Conservation (phyloP, 768 basidiomycete species). For the Agaricus bisporus region DNA sequence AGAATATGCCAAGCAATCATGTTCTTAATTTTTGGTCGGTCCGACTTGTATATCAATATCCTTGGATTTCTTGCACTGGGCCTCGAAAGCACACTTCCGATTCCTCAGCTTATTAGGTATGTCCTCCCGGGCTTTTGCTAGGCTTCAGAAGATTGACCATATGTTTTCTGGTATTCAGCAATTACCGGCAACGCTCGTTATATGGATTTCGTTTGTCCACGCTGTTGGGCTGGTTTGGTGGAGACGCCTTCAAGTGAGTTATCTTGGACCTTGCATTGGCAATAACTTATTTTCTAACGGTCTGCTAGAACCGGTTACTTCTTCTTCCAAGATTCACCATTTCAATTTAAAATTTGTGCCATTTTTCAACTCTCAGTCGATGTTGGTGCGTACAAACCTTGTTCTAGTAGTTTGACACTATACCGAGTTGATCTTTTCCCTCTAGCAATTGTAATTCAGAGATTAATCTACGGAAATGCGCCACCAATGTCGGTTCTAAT, state of each 20-base stretch:
- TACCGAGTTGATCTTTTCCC: conserved; percentile 11
- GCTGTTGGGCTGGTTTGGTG: conserved; percentile 76
- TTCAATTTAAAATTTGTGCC: conserved; percentile 81
- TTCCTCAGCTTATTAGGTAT: conserved; percentile 78
- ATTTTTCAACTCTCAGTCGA: conserved; percentile 82
- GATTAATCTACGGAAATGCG: conserved; percentile 65
- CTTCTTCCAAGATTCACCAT: conserved; percentile 62
- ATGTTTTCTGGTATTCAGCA: conserved; percentile 36
- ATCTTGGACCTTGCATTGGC: neutral
- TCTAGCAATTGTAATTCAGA: conserved; percentile 66
- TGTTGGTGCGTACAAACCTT: conserved; percentile 42
- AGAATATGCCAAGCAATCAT: conserved; percentile 67
- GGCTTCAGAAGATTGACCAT: neutral
- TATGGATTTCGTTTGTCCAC: conserved; percentile 85
- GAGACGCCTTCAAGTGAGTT: conserved; percentile 78
- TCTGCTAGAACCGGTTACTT: conserved; percentile 66
- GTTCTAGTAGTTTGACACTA: neutral
- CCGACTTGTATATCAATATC: conserved; percentile 48
- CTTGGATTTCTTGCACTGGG: conserved; percentile 78
- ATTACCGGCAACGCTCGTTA: conserved; percentile 70
- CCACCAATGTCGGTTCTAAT: conserved; percentile 48
- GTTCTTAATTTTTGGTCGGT: conserved; percentile 68
- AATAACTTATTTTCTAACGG: neutral
- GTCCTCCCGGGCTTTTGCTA: neutral
- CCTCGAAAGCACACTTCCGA: conserved; percentile 79